phyloP scores from a whole-genome alignment of 371 early-diverging fungal genomes.

The Massospora cicadina region DNA sequence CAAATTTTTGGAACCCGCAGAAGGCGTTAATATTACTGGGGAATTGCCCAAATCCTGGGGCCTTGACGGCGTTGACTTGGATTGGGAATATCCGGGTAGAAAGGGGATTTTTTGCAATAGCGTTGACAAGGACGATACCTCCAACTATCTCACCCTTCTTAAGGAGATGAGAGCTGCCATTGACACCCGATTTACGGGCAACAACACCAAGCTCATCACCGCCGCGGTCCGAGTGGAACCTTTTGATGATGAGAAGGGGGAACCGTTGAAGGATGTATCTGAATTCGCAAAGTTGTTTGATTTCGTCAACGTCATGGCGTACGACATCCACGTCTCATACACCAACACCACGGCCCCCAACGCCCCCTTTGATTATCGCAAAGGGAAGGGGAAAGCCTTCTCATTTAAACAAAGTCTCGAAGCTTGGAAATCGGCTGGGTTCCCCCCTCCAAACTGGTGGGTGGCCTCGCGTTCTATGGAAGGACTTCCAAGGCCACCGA shows the following conservation, averaged over 20 bases:
- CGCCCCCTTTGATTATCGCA: slow-evolving; percentile 40
- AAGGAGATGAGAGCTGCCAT: slow-evolving; percentile 40
- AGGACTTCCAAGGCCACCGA: slow-evolving; percentile 21
- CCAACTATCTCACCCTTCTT: slow-evolving; percentile 36
- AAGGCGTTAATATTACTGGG: too few relatives aligned
- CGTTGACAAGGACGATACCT: slow-evolving; percentile 27
- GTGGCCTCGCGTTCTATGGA: slow-evolving; percentile 40
- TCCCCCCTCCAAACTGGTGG: slow-evolving; percentile 35
- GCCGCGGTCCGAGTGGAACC: slow-evolving; percentile 49
- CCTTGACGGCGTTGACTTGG: slow-evolving; percentile 31
- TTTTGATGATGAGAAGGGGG: slow-evolving; percentile 29
- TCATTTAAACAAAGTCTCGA: slow-evolving; percentile 18
- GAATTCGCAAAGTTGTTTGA: slow-evolving; percentile 32
- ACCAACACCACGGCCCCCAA: slow-evolving; percentile 34
- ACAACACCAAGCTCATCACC: slow-evolving; percentile 35
- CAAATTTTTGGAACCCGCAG: slow-evolving; percentile 10
- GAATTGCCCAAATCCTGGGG: too few relatives aligned
- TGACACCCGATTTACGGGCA: slow-evolving; percentile 15
- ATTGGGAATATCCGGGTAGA: slow-evolving; percentile 70
- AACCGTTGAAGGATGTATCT: slow-evolving; percentile 35
- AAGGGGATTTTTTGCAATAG: slow-evolving; percentile 48
- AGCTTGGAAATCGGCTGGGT: slow-evolving; percentile 32
- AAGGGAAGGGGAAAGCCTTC: slow-evolving; percentile 10
- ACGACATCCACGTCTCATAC: slow-evolving; percentile 39
- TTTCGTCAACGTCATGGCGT: slow-evolving; percentile 36